Evolutionary conservation across 129 eudicot species (phyloP).

Genomic region (Gnaphalium uliginosum): DNA sequence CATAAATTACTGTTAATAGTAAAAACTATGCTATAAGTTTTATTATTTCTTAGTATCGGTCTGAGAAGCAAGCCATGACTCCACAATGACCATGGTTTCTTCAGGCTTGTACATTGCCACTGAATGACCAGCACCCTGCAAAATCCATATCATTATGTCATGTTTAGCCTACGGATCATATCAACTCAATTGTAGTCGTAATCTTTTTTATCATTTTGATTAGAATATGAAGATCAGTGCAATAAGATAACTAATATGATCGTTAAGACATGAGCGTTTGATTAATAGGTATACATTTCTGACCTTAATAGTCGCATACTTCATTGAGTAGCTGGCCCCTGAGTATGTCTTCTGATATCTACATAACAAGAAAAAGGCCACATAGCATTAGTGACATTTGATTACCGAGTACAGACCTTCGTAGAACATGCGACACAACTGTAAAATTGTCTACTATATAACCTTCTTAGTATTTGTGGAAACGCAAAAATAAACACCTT

Average conservation of each 20-base stretch:
- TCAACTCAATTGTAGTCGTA: background rate
- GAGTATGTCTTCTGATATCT: conserved; percentile 36
- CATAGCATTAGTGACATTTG: background rate
- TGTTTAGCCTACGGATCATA: background rate
- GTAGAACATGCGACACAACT: background rate
- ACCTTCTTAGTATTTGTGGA: background rate
- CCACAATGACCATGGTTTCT: conserved; percentile 26
- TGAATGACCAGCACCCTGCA: conserved; percentile 37
- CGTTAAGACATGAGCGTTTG: too few species aligned
- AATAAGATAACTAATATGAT: too few species aligned
- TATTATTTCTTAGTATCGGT: conserved; percentile 23
- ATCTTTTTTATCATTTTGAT: too few species aligned
- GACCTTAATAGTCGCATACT: conserved; percentile 47
- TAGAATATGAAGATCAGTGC: too few species aligned
- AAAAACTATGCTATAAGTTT: too few species aligned
- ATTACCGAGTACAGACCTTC: background rate
- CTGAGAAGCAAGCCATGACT: conserved; percentile 37
- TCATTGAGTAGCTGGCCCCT: conserved; percentile 23
- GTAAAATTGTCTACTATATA: background rate
- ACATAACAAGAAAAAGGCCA: background rate
- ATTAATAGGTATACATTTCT: background rate
- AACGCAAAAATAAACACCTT: too few species aligned
- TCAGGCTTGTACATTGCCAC: conserved; percentile 37
- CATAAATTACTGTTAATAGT: background rate
- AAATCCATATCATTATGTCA: conserved; percentile 3